Conservation (phyloP, 257 asterid genomes). For the Scutellaria baicalensis region DNA sequence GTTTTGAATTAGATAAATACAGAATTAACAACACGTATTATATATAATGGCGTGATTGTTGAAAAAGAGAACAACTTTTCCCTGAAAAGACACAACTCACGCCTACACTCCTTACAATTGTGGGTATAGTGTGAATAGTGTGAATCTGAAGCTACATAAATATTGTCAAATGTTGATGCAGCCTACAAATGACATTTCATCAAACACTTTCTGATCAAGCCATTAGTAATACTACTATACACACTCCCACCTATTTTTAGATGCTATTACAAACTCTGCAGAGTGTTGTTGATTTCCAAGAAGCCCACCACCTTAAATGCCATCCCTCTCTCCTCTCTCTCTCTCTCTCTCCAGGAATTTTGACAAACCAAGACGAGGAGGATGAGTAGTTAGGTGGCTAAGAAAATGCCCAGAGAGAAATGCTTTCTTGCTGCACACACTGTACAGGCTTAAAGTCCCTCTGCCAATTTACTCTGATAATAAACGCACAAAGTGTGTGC, state of each 20-base stretch:
- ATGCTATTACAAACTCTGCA: slow-evolving; percentile 5
- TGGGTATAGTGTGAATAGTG: slow-evolving; percentile 1
- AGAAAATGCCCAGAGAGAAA: slow-evolving; percentile 13
- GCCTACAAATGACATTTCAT: not conserved
- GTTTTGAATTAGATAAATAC: not conserved
- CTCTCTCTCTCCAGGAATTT: not conserved
- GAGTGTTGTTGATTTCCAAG: slow-evolving; percentile 19
- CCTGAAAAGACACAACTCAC: slow-evolving; percentile 2
- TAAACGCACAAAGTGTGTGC: not conserved
- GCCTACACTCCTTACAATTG: not conserved
- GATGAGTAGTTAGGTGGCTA: not conserved
- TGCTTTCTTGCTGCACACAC: slow-evolving; percentile 10
- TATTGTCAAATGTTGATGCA: not conserved
- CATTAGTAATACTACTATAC: not conserved
- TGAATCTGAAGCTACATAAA: not conserved
- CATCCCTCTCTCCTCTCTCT: not conserved
- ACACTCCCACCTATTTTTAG: slow-evolving; percentile 12
- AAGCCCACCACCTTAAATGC: not conserved
- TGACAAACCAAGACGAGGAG: not conserved
- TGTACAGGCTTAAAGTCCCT: slow-evolving; percentile 3
- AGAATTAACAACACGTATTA: not conserved
- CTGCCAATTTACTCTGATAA: not conserved
- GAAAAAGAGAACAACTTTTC: not conserved
- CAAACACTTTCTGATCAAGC: not conserved
- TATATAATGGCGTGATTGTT: not conserved